A percentile compares a stretch with the other conserved stretches of the same genome.
Evolutionary conservation across 225 moss, liverwort and hornwort species (phyloP).

Genomic region (Lunularia cruciata): DNA sequence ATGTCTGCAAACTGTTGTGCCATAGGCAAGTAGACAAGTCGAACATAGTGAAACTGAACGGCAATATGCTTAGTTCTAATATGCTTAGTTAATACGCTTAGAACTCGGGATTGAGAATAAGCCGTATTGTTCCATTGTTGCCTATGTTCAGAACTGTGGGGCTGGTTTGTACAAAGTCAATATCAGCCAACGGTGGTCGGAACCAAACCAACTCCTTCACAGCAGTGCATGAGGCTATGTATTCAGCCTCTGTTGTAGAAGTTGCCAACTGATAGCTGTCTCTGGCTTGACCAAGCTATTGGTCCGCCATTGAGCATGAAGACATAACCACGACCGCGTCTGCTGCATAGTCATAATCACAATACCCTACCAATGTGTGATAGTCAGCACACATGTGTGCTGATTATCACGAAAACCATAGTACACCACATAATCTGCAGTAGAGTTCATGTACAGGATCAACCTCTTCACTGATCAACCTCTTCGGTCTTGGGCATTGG

Average conservation of each 20-base stretch:
- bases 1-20: no score
- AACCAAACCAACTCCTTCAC: slow-evolving; percentile 14
- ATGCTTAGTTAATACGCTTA: no score
- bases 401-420: neutral
- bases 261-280: neutral
- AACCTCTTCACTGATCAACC: no score
- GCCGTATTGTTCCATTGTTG: slow-evolving; percentile 9
- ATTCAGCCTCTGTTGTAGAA: slow-evolving; percentile 15
- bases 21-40: no score
- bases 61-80: no score
- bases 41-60: no score
- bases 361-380: neutral
- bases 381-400: no score
- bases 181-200: neutral
- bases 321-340: slow-evolving; percentile 8
- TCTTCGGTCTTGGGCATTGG: neutral
- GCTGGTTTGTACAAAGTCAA: neutral
- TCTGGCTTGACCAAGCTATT: slow-evolving; percentile 13
- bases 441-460: no score
- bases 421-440: no score
- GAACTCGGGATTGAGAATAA: slow-evolving; percentile 1
- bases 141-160: neutral
- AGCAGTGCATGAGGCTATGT: slow-evolving; percentile 8
- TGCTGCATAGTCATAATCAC: slow-evolving; percentile 18
- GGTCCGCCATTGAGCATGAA: slow-evolving; percentile 18